Conservation (phyloP, 768 basidiomycete species). For the Sarcodon aspratus region DNA sequence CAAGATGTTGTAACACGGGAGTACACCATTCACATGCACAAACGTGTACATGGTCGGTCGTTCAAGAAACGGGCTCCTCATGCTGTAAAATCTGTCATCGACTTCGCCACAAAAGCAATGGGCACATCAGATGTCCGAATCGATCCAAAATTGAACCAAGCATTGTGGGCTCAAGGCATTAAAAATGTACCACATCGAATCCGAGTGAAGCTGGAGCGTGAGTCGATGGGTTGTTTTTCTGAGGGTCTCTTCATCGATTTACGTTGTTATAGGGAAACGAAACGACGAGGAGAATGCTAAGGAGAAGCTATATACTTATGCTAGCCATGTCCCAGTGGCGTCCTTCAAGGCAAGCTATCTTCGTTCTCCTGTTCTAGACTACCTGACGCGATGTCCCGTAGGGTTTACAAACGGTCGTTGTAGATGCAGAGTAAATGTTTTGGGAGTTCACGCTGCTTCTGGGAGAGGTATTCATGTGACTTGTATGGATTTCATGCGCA, state of each 20-base stretch:
- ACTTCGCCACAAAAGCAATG: slow-evolving; percentile 92
- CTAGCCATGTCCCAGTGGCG: slow-evolving; percentile 63
- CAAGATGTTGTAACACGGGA: slow-evolving; percentile 97
- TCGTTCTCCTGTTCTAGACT: background rate
- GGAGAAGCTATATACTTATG: slow-evolving; percentile 94
- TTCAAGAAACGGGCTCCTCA: slow-evolving; percentile 98
- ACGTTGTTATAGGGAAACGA: slow-evolving; percentile 61
- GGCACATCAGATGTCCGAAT: slow-evolving; percentile 89
- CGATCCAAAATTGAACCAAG: slow-evolving; percentile 95
- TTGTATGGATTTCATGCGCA: background rate
- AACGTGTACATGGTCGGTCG: slow-evolving; percentile 80
- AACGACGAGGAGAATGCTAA: slow-evolving; percentile 99
- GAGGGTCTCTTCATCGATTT: slow-evolving; percentile 1
- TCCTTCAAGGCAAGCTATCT: slow-evolving; percentile 68
- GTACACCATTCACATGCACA: slow-evolving; percentile 98
- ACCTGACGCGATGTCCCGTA: slow-evolving; percentile 18
- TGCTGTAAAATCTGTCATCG: slow-evolving; percentile 89
- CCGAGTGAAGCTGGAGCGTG: slow-evolving; percentile 89
- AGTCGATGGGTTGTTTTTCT: slow-evolving; percentile 18
- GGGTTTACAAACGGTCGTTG: slow-evolving; percentile 78
- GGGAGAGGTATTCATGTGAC: slow-evolving; percentile 1
- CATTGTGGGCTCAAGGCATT: slow-evolving; percentile 87
- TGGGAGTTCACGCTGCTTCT: slow-evolving; percentile 10
- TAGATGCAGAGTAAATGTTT: slow-evolving; percentile 61
- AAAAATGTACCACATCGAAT: slow-evolving; percentile 89